Base-by-base conservation (phyloP, 2,329 filamentous ascomycete species). In the Aspergillus phoenicis region DNA sequence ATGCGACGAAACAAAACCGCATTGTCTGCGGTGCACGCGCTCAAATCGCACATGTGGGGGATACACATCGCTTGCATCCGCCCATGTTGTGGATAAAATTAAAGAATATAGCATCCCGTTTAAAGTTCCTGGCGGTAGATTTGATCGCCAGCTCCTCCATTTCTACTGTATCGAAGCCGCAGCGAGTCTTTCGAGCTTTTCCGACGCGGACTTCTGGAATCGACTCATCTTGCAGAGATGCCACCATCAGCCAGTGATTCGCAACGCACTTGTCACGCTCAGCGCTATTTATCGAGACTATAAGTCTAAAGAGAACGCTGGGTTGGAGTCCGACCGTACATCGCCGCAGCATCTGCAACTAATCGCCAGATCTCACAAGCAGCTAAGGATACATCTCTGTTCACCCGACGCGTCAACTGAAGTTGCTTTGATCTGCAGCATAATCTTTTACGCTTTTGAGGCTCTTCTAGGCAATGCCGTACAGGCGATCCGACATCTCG, bases 381-480 rank as follows among this genome's bases (percentile, higher is more conserved):
- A 72, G 53, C 60, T 71, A 26, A 45, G 62, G 17, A 43, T 54
- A 5, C 65, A 70, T 52, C 67, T 72, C n/a, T 45, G 57, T 4
- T 62, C 64, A 1, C 49, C 57, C 0, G 57, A 63, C 22, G 68
- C 68, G 2, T 67, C 67, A 0, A 52, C 57, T 1, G 68, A 68
- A 45, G 64, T 63, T 8, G 67, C 68, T 0, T 61, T 72, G 6
- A 64, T 68, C 22, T 72, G 70, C 57, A 70, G 70, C 49, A 41
- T 69, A 1, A 63, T 72, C 2, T 71, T 70, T 17, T 70, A 69
- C 57, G 61, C 66, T 5, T 70, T 69, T 20, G 69, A 72, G 52
- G 66, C 65, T 15, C 63, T 71, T 0, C 45, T 70, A 1, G 69
- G 69, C 1, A 65, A 72, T 48, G 52, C 64, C 1, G 24, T 33